Percentiles rank a stretch among this genome's conserved stretches.
phyloP scores from a whole-genome alignment of 2,329 filamentous ascomycete genomes.

The Daldinia eschscholtzii region DNA sequence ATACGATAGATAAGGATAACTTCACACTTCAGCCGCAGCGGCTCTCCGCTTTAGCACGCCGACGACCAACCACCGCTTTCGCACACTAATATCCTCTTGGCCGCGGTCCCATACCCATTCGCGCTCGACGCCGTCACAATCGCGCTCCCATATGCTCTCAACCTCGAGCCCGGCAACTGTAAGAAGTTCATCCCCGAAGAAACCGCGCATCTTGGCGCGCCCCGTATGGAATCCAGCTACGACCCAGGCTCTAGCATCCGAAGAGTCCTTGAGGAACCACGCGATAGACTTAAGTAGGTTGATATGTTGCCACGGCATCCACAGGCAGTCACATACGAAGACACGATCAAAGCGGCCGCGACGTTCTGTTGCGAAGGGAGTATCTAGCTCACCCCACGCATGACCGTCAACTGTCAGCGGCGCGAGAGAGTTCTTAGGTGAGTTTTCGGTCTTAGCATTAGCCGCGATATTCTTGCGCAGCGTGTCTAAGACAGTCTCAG shows the following conservation, averaged over 20 bases:
- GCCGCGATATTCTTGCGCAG: slow-evolving; percentile 68
- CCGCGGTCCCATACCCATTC: slow-evolving; percentile 72
- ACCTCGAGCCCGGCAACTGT: slow-evolving; percentile 66
- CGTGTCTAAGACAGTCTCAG: slow-evolving; percentile 68
- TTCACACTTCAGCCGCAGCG: slow-evolving; percentile 3
- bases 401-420: slow-evolving; percentile 68
- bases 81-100: slow-evolving; percentile 69
- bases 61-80: slow-evolving; percentile 79
- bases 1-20: neutral
- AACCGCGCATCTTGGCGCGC: slow-evolving; percentile 71
- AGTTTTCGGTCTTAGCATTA: slow-evolving; percentile 59
- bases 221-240: slow-evolving; percentile 81
- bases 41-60: slow-evolving; percentile 61
- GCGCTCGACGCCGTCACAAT: slow-evolving; percentile 73
- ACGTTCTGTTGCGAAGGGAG: slow-evolving; percentile 49
- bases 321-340: slow-evolving; percentile 79
- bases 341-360: slow-evolving; percentile 68
- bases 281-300: slow-evolving; percentile 73
- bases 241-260: slow-evolving; percentile 69
- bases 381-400: slow-evolving; percentile 70
- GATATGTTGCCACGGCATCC: slow-evolving; percentile 80
- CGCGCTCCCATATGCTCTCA: slow-evolving; percentile 76
- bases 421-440: slow-evolving; percentile 48
- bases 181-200: slow-evolving; percentile 68
- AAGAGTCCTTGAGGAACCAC: slow-evolving; percentile 65